Percentiles rank a stretch among this genome's conserved stretches.
Conservation (phyloP, 2,329 filamentous ascomycete genomes). For the Boeremia lycopersici region DNA sequence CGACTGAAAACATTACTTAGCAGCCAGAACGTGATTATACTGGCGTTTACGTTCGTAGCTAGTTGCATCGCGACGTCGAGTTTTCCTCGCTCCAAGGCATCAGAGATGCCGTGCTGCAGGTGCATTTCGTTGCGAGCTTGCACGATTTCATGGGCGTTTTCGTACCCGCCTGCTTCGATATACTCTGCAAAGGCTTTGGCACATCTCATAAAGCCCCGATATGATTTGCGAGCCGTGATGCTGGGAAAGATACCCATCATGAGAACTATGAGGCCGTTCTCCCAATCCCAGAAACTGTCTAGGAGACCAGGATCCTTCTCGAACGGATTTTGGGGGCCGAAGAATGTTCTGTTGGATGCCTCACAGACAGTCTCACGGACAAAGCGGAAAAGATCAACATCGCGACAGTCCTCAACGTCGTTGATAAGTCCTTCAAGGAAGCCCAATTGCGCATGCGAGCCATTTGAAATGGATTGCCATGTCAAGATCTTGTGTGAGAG, state of each 20-base stretch:
- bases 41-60: slow-evolving; percentile 51
- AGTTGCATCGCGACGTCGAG: slow-evolving; percentile 35
- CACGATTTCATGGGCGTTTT: not conserved
- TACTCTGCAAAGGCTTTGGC: not conserved
- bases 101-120: not conserved
- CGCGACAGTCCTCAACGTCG: not conserved
- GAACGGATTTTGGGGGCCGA: slow-evolving; percentile 53
- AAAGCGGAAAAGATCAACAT: not conserved
- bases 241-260: slow-evolving; percentile 43
- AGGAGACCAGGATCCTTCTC: slow-evolving; percentile 41
- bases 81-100: not conserved
- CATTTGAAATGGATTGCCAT: slow-evolving; percentile 27
- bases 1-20: slow-evolving; percentile 52
- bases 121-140: not conserved
- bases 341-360: slow-evolving; percentile 40
- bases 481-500: not conserved
- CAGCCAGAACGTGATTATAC: slow-evolving; percentile 54
- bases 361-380: not conserved
- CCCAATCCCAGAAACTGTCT: slow-evolving; percentile 51
- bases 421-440: not conserved
- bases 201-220: not conserved
- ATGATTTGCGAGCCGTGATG: slow-evolving; percentile 46
- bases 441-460: slow-evolving; percentile 41
- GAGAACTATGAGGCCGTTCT: slow-evolving; percentile 39
- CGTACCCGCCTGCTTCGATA: not conserved